A percentile compares a stretch with the other conserved stretches of the same genome.
Evolutionary conservation across 352 stramenopile species (phyloP).

Genomic region (Phytopythium aichiense): DNA sequence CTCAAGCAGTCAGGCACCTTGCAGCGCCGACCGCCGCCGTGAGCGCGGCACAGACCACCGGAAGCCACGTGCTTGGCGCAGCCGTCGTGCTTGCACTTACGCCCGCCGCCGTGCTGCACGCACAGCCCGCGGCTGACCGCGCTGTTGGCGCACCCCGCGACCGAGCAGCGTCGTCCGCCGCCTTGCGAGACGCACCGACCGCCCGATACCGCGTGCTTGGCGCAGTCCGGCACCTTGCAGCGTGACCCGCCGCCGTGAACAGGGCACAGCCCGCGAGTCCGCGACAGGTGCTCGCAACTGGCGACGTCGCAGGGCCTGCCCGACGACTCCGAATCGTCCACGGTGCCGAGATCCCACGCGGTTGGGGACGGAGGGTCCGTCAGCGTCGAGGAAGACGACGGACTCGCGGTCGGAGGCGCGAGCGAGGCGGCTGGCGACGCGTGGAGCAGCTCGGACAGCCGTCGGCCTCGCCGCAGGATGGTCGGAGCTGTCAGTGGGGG

Average conservation of each 20-base stretch:
- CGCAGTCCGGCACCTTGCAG: constrained; percentile 40
- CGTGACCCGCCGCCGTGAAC: constrained; percentile 76
- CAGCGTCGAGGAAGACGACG: neutral
- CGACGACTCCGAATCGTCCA: neutral
- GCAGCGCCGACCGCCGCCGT: constrained; percentile 72
- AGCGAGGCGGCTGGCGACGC: neutral
- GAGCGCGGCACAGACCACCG: constrained; percentile 70
- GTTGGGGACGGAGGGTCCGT: neutral
- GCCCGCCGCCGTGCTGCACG: constrained; percentile 60
- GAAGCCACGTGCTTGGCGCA: constrained; percentile 82
- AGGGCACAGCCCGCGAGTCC: constrained; percentile 80
- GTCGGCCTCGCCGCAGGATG: neutral
- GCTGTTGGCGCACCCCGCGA: constrained; percentile 35
- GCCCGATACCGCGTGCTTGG: constrained; percentile 64
- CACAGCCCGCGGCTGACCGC: constrained; percentile 60
- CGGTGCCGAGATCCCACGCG: neutral
- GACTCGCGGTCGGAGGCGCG: neutral
- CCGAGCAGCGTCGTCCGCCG: constrained; percentile 42
- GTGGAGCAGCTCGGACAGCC: neutral
- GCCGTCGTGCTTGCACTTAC: constrained; percentile 59
- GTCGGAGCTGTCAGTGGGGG: neutral
- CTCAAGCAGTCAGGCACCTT: constrained; percentile 76
- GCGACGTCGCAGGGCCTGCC: constrained; percentile 43
- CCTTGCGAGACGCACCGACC: constrained; percentile 66
- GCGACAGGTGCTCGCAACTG: constrained; percentile 62